Base-by-base conservation (phyloP, 352 stramenopile species). In the Phytophthora lateralis region DNA sequence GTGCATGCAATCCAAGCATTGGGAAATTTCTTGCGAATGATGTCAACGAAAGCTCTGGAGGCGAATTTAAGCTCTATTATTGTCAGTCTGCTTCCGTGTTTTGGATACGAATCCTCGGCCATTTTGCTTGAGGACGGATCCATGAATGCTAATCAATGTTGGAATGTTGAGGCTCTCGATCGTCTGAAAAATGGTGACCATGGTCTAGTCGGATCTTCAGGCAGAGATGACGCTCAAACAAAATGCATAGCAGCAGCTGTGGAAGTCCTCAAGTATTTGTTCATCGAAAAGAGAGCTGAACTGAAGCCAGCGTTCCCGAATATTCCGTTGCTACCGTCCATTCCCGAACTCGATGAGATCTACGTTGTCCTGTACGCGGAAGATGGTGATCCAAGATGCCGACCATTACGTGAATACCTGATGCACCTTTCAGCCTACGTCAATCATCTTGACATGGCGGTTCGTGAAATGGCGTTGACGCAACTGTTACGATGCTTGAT, bases 41-140 rank as follows among this genome's bases (percentile, higher is more conserved):
- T 96, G 3, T 95, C 86, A 18, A 54, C 72, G 14, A 93, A 92
- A 67, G 85, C 88, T 0, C 67, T 96, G 20, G 85, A 91, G 34
- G 65, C 74, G n/a, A 96, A 95, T 43, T 74, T 96, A 38, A 82
- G 80, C 53, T 95, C 88, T 17, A 95, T 96, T 21, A 68, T 96
- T 29, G 86, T 93, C n/a, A 96, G 85, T 38, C 69, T 95, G 21
- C 68, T 96, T 6, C 82, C 88, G 11, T 96, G 84, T 35, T 69
- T 95, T 15, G 76, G 69, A 7, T 63, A 78, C 27, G 73, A 85
- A n/a, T 43, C 73, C 9, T 72, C 60, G 10, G 57, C 63, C 44
- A 73, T 86, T 53, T 57, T 88, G 27, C 46, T 72, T 35, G 63
- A 86, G 56, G 59, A 55, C 34, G 50, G 15, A 58, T 63, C 44